phyloP scores from a whole-genome alignment of 1,284 basidiomycete species.

The Heterobasidion occidentale region DNA sequence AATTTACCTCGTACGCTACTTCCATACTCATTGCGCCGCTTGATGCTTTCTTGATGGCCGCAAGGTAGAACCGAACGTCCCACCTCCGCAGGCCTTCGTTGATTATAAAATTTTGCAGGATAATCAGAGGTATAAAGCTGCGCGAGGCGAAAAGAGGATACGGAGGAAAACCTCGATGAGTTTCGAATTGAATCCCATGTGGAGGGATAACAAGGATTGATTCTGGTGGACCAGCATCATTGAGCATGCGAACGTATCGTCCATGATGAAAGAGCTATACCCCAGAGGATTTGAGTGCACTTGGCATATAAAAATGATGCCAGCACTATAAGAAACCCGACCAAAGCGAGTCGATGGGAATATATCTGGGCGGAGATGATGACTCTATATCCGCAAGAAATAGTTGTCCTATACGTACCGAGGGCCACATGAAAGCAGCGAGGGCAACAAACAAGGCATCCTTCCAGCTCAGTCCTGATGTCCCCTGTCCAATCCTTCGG shows the following conservation, averaged over 20 bases:
- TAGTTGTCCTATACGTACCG: conserved; percentile 19
- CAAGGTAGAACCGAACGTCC: conserved; percentile 65
- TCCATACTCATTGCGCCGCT: conserved; percentile 26
- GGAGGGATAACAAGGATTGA: conserved; percentile 57
- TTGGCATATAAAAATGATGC: conserved; percentile 20
- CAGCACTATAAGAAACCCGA: conserved; percentile 4
- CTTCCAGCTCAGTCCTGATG: conserved; percentile 25
- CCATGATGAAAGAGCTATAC: conserved; percentile 22
- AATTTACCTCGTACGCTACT: conserved; percentile 46
- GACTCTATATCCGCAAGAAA: background rate
- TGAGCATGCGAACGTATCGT: background rate
- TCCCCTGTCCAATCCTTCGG: conserved; percentile 21
- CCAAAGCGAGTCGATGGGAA: conserved; percentile 1
- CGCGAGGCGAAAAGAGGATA: conserved; percentile 36
- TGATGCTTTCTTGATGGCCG: conserved; percentile 31
- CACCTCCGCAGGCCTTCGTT: conserved; percentile 67
- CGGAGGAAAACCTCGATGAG: conserved; percentile 45
- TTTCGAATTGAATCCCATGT: conserved; percentile 67
- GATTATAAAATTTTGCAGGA: conserved; percentile 56
- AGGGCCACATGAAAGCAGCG: conserved; percentile 28
- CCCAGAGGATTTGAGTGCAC: conserved; percentile 43
- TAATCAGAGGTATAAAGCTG: conserved; percentile 50
- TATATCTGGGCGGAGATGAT: background rate
- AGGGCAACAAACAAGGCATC: conserved; percentile 27
- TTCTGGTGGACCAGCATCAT: conserved; percentile 33